Conservation (phyloP, 768 basidiomycete species). For the Phylloporus scabripes region DNA sequence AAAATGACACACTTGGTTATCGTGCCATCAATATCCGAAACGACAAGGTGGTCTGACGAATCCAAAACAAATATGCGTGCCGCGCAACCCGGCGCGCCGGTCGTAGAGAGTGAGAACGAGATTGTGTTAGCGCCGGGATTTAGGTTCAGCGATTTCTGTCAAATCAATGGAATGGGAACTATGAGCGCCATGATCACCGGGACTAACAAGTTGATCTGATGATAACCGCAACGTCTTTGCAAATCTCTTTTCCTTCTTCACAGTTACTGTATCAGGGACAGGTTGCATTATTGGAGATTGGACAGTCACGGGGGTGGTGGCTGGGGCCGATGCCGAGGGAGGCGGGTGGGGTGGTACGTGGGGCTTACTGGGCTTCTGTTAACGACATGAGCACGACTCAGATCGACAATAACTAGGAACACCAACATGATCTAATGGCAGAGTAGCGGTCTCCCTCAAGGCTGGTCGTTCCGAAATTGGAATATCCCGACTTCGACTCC, state of each 20-base stretch:
- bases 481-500: constrained; percentile 56
- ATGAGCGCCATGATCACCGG: not conserved
- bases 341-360: constrained; percentile 3
- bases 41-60: constrained; percentile 79
- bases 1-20: constrained; percentile 81
- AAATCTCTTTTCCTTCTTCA: constrained; percentile 46
- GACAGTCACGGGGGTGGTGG: constrained; percentile 37
- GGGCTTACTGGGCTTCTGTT: constrained; percentile 12
- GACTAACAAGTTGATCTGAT: constrained; percentile 84
- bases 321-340: constrained; percentile 40
- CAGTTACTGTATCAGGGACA: constrained; percentile 9
- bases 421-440: constrained; percentile 23
- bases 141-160: constrained; percentile 77
- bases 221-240: constrained; percentile 92
- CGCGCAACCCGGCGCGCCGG: constrained; percentile 77
- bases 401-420: not conserved
- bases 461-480: constrained; percentile 16
- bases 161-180: not conserved
- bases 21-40: constrained; percentile 98
- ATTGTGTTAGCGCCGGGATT: constrained; percentile 86
- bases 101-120: constrained; percentile 86
- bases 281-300: constrained; percentile 27
- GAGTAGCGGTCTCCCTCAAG: constrained; percentile 21
- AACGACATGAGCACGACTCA: constrained; percentile 1
- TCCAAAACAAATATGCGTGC: constrained; percentile 97